Evolutionary conservation across 2,329 filamentous ascomycete species (phyloP).

Genomic region (Microsporum ferrugineum): DNA sequence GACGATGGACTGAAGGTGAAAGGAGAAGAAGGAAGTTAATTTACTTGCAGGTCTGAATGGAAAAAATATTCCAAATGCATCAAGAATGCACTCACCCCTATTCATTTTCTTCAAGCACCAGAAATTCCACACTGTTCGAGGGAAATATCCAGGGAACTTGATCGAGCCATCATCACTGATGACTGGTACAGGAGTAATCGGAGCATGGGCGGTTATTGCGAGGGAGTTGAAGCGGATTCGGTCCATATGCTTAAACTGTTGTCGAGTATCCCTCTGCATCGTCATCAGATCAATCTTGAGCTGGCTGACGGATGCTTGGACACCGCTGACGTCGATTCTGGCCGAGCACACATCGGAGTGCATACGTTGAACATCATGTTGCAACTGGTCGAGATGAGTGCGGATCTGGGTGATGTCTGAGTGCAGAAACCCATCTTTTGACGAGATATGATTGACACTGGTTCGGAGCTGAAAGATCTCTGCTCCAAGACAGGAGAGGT

Average conservation of each 20-base stretch:
- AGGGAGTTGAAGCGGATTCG: no score
- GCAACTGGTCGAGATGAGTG: conserved; percentile 29
- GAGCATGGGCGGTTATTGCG: conserved; percentile 18
- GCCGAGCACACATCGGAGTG: conserved; percentile 26
- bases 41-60: neutral
- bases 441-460: conserved; percentile 23
- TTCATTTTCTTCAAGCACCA: conserved; percentile 34
- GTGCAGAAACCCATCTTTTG: conserved; percentile 27
- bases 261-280: conserved; percentile 25
- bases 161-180: conserved; percentile 27
- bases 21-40: conserved; percentile 8
- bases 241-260: conserved; percentile 12
- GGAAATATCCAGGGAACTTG: conserved; percentile 29
- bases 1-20: conserved; percentile 26
- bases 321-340: conserved; percentile 28
- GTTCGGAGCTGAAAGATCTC: conserved; percentile 27
- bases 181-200: conserved; percentile 28
- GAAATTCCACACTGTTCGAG: conserved; percentile 27
- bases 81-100: conserved; percentile 23
- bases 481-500: conserved; percentile 7
- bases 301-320: conserved; percentile 27
- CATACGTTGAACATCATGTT: conserved; percentile 25
- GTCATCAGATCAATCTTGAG: conserved; percentile 28
- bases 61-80: neutral
- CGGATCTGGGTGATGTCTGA: conserved; percentile 29